phyloP scores from a whole-genome alignment of 1,139 yeast species.

The Magnusiomyces tetraspermus region DNA sequence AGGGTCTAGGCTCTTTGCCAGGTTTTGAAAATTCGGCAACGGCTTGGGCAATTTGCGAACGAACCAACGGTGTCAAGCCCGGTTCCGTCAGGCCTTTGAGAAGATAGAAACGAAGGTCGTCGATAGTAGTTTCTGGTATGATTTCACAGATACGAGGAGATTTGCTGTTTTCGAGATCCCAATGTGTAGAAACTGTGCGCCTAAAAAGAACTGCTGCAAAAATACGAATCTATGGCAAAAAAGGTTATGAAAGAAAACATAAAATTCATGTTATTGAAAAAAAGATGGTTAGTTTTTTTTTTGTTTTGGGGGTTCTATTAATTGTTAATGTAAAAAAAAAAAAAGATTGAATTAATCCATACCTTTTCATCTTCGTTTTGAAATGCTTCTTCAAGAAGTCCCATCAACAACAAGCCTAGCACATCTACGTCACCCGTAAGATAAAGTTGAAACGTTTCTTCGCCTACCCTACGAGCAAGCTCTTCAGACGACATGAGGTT shows the following conservation, averaged over 20 bases:
- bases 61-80: slow-evolving; percentile 57
- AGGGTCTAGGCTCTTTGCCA: slow-evolving; percentile 29
- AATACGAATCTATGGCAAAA: slow-evolving; percentile 33
- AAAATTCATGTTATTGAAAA: not conserved
- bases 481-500: too few species aligned
- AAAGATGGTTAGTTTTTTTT: not conserved
- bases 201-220: slow-evolving; percentile 84
- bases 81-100: slow-evolving; percentile 58
- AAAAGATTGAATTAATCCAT: slow-evolving; percentile 20
- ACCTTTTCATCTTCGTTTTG: slow-evolving; percentile 46
- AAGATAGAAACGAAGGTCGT: slow-evolving; percentile 55
- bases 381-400: slow-evolving; percentile 74
- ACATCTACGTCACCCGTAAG: slow-evolving; percentile 35
- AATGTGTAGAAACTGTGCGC: slow-evolving; percentile 65
- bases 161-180: slow-evolving; percentile 56
- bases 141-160: slow-evolving; percentile 75
- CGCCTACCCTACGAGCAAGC: too few species aligned
- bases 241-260: not conserved
- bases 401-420: slow-evolving; percentile 62
- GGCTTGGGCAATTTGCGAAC: slow-evolving; percentile 91
- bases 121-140: slow-evolving; percentile 48
- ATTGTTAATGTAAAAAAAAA: not conserved
- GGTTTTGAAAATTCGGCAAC: slow-evolving; percentile 73
- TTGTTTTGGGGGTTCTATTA: too few species aligned
- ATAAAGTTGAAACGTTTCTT: slow-evolving; percentile 66